Evolutionary conservation across 1,284 basidiomycete genomes (phyloP).

Genomic region (Ganoderma lucidum): DNA sequence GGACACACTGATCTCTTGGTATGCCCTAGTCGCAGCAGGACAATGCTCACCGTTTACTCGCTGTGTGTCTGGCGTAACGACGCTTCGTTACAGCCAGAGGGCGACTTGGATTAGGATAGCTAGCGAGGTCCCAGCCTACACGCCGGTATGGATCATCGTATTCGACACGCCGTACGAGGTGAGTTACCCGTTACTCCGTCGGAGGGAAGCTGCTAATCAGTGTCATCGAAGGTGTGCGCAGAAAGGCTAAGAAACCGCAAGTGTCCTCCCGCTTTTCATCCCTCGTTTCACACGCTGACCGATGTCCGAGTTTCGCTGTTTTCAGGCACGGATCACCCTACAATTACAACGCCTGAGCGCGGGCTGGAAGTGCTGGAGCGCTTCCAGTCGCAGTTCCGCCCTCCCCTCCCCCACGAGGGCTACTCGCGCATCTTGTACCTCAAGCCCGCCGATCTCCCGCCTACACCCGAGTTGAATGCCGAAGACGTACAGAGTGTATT

Average conservation of each 20-base stretch:
- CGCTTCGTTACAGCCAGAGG: conserved; percentile 57
- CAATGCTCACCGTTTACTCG: neutral
- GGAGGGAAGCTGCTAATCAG: too few species aligned
- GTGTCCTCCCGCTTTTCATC: neutral
- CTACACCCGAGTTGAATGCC: conserved; percentile 53
- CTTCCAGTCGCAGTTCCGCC: conserved; percentile 63
- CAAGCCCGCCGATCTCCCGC: conserved; percentile 56
- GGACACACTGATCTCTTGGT: neutral
- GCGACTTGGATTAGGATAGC: conserved; percentile 77
- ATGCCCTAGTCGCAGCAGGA: neutral
- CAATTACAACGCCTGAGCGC: conserved; percentile 64
- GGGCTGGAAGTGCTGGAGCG: conserved; percentile 64
- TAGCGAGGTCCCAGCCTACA: conserved; percentile 60
- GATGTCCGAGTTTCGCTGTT: too few species aligned
- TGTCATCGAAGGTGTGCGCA: conserved; percentile 57
- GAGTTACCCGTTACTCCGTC: conserved; percentile 36
- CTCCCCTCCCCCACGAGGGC: conserved; percentile 64
- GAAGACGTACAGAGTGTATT: conserved; percentile 61
- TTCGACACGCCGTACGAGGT: conserved; percentile 79
- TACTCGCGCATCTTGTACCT: conserved; percentile 66
- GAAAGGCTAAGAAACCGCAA: conserved; percentile 57
- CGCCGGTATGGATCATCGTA: conserved; percentile 70
- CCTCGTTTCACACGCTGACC: neutral
- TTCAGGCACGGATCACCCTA: conserved; percentile 74
- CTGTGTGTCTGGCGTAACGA: neutral